Conservation (phyloP, 2,329 filamentous ascomycete species). For the Cordyceps cateniannulata region DNA sequence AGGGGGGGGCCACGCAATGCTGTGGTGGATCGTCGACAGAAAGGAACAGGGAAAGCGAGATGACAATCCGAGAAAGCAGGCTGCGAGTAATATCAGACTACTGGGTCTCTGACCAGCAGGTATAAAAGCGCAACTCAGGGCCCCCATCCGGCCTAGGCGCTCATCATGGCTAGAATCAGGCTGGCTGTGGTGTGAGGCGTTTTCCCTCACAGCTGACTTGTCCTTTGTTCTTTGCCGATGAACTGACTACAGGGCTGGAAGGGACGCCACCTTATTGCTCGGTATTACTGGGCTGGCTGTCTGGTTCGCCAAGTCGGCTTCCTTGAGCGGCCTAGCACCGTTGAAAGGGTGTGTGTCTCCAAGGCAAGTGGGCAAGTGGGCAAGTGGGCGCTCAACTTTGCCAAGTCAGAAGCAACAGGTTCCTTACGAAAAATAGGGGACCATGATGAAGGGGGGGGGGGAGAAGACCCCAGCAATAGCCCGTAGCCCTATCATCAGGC, state of each 20-base stretch:
- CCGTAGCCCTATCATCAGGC: neutral
- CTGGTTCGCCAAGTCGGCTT: no score
- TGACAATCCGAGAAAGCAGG: neutral
- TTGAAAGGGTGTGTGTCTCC: neutral
- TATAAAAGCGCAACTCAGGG: no score
- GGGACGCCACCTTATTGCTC: neutral
- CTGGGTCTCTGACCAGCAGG: neutral
- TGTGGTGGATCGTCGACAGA: constrained; percentile 1
- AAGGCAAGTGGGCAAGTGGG: no score
- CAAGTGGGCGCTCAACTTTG: neutral
- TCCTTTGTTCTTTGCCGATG: no score
- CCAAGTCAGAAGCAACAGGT: neutral
- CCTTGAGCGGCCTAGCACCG: no score
- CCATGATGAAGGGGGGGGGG: neutral
- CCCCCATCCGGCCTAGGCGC: no score
- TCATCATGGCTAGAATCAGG: no score
- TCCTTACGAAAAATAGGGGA: neutral
- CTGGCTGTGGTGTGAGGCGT: no score
- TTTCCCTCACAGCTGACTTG: no score
- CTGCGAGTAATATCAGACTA: neutral
- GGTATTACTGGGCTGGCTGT: neutral
- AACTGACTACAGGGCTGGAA: neutral
- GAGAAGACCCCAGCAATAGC: neutral
- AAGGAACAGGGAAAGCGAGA: neutral
- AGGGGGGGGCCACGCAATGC: neutral